phyloP scores from a whole-genome alignment of 2,329 filamentous ascomycete species.

The Botrytis elliptica region DNA sequence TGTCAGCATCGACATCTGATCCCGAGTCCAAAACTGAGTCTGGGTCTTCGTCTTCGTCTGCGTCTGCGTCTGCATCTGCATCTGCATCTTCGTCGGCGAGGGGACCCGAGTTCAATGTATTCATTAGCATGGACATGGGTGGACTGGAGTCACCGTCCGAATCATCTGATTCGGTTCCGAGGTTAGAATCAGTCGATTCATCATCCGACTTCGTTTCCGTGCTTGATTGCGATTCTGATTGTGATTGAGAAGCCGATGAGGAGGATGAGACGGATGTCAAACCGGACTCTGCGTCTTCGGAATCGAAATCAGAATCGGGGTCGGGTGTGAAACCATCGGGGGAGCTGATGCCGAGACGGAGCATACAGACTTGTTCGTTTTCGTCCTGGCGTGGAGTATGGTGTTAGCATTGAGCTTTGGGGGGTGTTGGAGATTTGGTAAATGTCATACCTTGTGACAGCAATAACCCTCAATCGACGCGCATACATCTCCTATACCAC shows the following conservation, averaged over 20 bases:
- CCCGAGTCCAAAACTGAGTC: neutral
- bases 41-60: neutral
- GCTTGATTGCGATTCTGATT: neutral
- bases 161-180: neutral
- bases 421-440: neutral
- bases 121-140: neutral
- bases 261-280: neutral
- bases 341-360: neutral
- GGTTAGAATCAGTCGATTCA: neutral
- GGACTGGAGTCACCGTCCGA: neutral
- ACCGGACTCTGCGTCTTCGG: neutral
- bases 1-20: neutral
- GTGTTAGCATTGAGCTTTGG: no score
- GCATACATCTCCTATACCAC: constrained; percentile 26
- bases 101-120: constrained; percentile 8
- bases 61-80: neutral
- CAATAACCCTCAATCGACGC: constrained; percentile 28
- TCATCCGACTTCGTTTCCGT: neutral
- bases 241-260: neutral
- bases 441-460: constrained; percentile 26
- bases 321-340: neutral
- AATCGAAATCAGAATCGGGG: neutral
- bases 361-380: neutral
- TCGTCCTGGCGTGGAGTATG: neutral
- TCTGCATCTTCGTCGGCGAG: neutral